These are phyloP conservation scores for Rhodomyrtus tomentosa DNA, from an alignment of 345 rosid species.

Conservation along the genomic window DNA sequence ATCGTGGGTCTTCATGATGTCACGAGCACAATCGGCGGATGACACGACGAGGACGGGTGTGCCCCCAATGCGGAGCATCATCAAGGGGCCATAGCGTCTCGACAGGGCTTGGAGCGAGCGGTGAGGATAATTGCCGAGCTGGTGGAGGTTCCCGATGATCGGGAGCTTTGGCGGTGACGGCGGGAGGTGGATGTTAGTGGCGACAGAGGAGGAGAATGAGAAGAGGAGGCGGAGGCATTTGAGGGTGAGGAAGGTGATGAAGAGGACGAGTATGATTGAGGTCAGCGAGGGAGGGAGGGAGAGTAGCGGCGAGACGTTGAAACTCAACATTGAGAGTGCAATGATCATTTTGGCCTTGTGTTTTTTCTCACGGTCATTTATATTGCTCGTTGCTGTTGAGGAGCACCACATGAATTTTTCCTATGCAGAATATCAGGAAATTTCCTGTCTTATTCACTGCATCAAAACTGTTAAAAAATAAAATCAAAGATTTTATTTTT, in stretches of 20 bases:
- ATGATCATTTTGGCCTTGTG: no score
- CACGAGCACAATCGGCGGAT: no score
- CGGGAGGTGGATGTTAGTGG: not conserved
- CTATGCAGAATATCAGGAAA: not conserved
- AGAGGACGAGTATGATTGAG: not conserved
- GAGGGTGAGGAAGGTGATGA: not conserved
- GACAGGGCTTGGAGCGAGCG: no score
- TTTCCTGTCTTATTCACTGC: not conserved
- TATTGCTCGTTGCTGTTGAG: not conserved
- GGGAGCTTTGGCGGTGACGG: constrained; percentile 49
- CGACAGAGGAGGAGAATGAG: not conserved
- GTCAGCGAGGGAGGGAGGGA: not conserved
- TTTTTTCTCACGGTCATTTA: not conserved
- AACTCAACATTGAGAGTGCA: not conserved
- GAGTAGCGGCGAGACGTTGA: not conserved
- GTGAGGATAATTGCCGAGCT: constrained; percentile 21
- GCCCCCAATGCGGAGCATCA: not conserved
- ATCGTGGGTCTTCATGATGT: no score
- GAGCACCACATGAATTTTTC: not conserved
- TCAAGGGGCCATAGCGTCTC: no score
- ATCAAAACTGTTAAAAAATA: no score
- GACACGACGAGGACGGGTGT: constrained; percentile 4
- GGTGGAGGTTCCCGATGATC: constrained; percentile 52
- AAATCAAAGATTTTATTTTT: no score
- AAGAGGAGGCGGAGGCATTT: not conserved